Conservation (phyloP, 129 eudicot genomes). For the Flaveria ramosissima region DNA sequence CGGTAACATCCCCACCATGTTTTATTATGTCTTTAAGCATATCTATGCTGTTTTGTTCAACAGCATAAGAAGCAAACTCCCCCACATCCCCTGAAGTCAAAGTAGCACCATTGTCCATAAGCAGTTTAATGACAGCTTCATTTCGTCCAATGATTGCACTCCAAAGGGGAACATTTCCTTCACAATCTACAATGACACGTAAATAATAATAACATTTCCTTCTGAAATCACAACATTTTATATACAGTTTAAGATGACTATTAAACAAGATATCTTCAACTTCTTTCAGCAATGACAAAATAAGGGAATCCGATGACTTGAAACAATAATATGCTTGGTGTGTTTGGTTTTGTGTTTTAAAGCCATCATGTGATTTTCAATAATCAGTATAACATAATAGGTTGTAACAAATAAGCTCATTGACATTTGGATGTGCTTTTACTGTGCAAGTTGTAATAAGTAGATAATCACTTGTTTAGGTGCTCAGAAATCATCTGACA, state of each 20-base stretch:
- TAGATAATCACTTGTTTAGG: neutral
- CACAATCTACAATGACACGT: slow-evolving; percentile 52
- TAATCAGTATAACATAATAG: too few relatives aligned
- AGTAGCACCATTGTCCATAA: slow-evolving; percentile 69
- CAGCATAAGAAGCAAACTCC: slow-evolving; percentile 61
- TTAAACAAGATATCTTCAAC: neutral
- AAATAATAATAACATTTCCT: slow-evolving; percentile 18
- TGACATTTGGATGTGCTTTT: neutral
- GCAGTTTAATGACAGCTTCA: slow-evolving; percentile 51
- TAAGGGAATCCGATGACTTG: too few relatives aligned
- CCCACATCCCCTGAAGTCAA: slow-evolving; percentile 66
- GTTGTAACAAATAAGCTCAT: too few relatives aligned
- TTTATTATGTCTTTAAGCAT: slow-evolving; percentile 59
- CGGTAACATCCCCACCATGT: slow-evolving; percentile 66
- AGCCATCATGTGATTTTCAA: too few relatives aligned
- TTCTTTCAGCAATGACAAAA: too few relatives aligned
- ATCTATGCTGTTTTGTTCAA: slow-evolving; percentile 59
- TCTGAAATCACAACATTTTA: neutral
- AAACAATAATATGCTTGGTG: too few relatives aligned
- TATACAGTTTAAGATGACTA: neutral
- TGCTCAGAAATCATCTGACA: neutral
- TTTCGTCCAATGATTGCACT: slow-evolving; percentile 68
- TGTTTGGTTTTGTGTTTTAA: neutral
- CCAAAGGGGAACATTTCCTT: slow-evolving; percentile 86
- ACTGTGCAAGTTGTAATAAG: neutral